Conservation (phyloP, 805 yeast genomes). For the Schwanniomyces pseudopolymorphus region DNA sequence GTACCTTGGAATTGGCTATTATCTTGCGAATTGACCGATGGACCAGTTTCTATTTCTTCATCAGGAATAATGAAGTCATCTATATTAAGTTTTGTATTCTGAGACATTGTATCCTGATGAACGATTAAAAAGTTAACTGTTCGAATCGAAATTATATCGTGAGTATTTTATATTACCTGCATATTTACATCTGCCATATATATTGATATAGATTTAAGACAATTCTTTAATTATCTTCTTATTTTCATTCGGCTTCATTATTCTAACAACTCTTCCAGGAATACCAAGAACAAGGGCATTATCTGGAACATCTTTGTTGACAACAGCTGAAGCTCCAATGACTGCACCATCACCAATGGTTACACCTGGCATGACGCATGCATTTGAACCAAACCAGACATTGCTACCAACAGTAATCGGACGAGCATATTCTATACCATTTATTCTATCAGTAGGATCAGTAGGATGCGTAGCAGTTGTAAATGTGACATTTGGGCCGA, state of each 20-base stretch:
- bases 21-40: background rate
- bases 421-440: conserved; percentile 51
- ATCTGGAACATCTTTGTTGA: conserved; percentile 55
- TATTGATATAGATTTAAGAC: background rate
- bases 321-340: conserved; percentile 70
- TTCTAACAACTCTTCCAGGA: conserved; percentile 52
- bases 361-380: conserved; percentile 61
- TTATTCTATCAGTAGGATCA: conserved; percentile 44
- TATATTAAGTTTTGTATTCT: conserved; percentile 12
- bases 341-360: conserved; percentile 61
- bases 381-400: conserved; percentile 67
- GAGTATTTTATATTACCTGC: background rate
- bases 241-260: conserved; percentile 19
- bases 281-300: conserved; percentile 60
- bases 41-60: conserved; percentile 19
- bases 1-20: background rate
- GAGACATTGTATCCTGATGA: background rate
- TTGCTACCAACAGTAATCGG: conserved; percentile 62
- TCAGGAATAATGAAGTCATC: conserved; percentile 40
- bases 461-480: conserved; percentile 66
- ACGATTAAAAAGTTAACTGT: background rate
- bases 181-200: too few species aligned
- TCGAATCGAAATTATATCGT: background rate
- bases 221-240: conserved; percentile 6
- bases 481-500: conserved; percentile 64